These are phyloP conservation scores for Solanum corneliomulleri DNA, from an alignment of 257 asterid species.

Conservation along the genomic window DNA sequence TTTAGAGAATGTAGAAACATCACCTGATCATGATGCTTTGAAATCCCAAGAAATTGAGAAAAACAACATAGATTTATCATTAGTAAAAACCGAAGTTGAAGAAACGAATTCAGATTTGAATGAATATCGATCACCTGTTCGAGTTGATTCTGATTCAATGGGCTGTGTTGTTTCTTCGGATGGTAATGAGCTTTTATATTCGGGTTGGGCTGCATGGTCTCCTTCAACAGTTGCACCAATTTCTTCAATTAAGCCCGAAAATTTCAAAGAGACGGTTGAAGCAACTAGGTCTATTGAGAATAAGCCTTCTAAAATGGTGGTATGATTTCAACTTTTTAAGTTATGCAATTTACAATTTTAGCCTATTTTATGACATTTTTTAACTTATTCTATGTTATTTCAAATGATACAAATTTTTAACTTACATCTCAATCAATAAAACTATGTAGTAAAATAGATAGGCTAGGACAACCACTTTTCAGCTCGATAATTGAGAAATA, in stretches of 20 bases:
- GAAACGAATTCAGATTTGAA: too few species aligned
- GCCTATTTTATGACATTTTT: neutral
- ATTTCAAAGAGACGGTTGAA: neutral
- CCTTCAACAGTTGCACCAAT: neutral
- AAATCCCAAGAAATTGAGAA: neutral
- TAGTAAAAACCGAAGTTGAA: neutral
- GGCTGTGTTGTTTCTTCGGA: neutral
- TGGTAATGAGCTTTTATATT: neutral
- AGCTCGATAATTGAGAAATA: neutral
- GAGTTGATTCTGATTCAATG: neutral
- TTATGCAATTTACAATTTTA: too few species aligned
- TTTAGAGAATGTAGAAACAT: too few species aligned
- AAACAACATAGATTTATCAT: neutral
- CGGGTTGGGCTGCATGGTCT: neutral
- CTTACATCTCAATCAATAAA: too few species aligned
- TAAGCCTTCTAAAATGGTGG: neutral
- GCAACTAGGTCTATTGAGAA: neutral
- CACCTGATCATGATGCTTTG: neutral
- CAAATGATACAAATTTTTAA: neutral
- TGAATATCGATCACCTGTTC: neutral
- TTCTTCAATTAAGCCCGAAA: neutral
- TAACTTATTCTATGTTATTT: neutral
- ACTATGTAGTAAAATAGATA: neutral
- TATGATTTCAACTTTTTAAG: neutral
- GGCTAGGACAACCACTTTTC: neutral